Evolutionary conservation across 176 grass and related monocot genomes (phyloP).

Genomic region (Stipa capillata): DNA sequence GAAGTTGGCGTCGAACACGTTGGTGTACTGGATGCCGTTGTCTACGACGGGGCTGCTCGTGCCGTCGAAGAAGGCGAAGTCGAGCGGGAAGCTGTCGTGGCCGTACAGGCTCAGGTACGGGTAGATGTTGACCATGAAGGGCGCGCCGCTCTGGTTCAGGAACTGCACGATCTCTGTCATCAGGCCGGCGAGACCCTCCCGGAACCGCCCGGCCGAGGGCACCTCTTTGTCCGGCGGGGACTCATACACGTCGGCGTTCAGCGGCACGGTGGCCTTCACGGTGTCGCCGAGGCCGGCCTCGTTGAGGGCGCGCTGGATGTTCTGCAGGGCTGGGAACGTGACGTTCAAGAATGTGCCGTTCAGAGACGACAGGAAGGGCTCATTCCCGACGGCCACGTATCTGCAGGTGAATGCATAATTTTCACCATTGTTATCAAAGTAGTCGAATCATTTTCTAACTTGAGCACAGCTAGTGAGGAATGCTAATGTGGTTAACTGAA

Average conservation of each 20-base stretch:
- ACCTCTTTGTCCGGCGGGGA: background rate
- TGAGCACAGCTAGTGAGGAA: background rate
- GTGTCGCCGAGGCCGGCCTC: slow-evolving; percentile 49
- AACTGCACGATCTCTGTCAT: slow-evolving; percentile 64
- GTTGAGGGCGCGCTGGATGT: slow-evolving; percentile 68
- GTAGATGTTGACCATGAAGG: slow-evolving; percentile 76
- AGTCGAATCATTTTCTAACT: background rate
- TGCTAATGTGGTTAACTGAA: background rate
- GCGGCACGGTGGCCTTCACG: slow-evolving; percentile 68
- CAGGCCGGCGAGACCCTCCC: slow-evolving; percentile 25
- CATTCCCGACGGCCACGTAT: slow-evolving; percentile 87
- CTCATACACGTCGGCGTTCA: slow-evolving; percentile 79
- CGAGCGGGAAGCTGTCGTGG: slow-evolving; percentile 43
- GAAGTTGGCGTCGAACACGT: slow-evolving; percentile 86
- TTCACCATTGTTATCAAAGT: background rate
- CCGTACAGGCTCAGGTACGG: slow-evolving; percentile 61
- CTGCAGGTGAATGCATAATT: slow-evolving; percentile 20
- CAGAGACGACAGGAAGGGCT: slow-evolving; percentile 64
- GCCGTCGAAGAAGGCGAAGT: slow-evolving; percentile 71
- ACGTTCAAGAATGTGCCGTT: slow-evolving; percentile 76
- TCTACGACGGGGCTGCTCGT: slow-evolving; percentile 33
- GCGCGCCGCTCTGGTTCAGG: slow-evolving; percentile 48
- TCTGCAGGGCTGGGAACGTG: slow-evolving; percentile 66
- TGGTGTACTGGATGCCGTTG: slow-evolving; percentile 55
- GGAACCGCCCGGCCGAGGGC: slow-evolving; percentile 55